These are phyloP conservation scores for Emydomyces testavorans DNA, from an alignment of 2,329 filamentous ascomycete genomes.

Conservation along the genomic window DNA sequence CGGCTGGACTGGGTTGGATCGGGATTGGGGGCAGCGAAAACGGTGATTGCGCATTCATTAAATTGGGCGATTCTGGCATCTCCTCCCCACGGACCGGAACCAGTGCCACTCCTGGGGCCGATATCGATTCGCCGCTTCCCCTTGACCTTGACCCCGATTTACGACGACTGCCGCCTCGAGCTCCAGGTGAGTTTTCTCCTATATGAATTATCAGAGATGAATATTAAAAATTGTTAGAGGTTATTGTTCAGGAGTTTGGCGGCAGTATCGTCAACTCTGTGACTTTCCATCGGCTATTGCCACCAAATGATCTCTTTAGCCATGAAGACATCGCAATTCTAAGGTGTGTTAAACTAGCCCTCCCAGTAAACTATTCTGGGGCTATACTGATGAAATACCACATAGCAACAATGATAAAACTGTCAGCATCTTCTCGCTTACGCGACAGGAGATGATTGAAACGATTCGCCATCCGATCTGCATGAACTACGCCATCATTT, in stretches of 20 bases:
- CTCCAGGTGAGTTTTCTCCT: conserved; percentile 18
- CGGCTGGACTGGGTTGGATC: conserved; percentile 76
- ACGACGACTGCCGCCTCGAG: conserved; percentile 21
- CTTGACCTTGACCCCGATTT: conserved; percentile 35
- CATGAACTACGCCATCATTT: conserved; percentile 91
- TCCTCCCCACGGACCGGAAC: conserved; percentile 10
- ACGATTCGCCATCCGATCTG: conserved; percentile 65
- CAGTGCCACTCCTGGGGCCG: conserved; percentile 22
- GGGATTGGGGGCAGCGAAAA: conserved; percentile 75
- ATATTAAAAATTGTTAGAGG: conserved; percentile 33
- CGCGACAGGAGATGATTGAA: conserved; percentile 55
- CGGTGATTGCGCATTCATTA: conserved; percentile 76
- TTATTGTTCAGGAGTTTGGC: conserved; percentile 49
- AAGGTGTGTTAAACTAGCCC: conserved; percentile 28
- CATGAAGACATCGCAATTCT: conserved; percentile 47
- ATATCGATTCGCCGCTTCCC: conserved; percentile 48
- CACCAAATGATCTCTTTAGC: conserved; percentile 31
- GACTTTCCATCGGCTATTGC: conserved; percentile 47
- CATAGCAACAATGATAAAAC: conserved; percentile 83
- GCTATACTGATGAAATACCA: conserved; percentile 48
- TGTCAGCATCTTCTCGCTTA: conserved; percentile 69
- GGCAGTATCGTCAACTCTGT: conserved; percentile 57
- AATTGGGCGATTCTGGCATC: conserved; percentile 37
- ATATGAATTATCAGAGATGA: too few relatives aligned
- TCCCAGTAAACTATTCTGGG: conserved; percentile 34